Evolutionary conservation across 768 basidiomycete species (phyloP).

Genomic region (Psilocybe sp.): DNA sequence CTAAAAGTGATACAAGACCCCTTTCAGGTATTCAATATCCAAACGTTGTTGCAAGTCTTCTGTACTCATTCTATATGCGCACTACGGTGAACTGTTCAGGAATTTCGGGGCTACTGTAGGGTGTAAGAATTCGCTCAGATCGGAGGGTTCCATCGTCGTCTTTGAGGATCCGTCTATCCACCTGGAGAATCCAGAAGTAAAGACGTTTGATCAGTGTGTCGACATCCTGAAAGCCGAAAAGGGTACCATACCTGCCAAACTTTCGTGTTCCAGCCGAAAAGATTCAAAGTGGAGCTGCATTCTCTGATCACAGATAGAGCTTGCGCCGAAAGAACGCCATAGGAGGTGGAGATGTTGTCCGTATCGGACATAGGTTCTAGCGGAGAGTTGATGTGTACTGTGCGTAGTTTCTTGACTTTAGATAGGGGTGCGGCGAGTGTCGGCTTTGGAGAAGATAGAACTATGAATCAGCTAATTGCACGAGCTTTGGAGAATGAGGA

Average conservation of each 20-base stretch:
- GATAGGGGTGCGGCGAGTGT: constrained; percentile 39
- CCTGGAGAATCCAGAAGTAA: constrained; percentile 28
- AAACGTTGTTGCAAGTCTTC: too few species aligned
- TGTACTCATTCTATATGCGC: constrained; percentile 33
- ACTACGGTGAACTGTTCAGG: constrained; percentile 75
- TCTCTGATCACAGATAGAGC: constrained; percentile 43
- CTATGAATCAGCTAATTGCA: background rate
- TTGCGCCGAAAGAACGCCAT: constrained; percentile 27
- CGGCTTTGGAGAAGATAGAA: constrained; percentile 27
- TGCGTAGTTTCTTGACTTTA: constrained; percentile 43
- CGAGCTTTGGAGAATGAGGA: background rate
- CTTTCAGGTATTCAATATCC: too few species aligned
- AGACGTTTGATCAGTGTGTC: background rate
- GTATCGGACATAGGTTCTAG: constrained; percentile 23
- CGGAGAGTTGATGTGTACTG: constrained; percentile 61
- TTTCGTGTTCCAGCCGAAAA: constrained; percentile 65
- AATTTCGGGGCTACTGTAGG: constrained; percentile 63
- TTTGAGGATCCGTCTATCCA: constrained; percentile 36
- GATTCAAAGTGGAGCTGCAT: constrained; percentile 50
- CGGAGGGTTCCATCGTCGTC: constrained; percentile 34
- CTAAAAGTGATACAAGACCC: too few species aligned
- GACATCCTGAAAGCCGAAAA: background rate
- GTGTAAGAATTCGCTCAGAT: constrained; percentile 32
- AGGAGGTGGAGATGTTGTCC: constrained; percentile 11
- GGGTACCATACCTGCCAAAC: constrained; percentile 62